Evolutionary conservation across 768 basidiomycete species (phyloP).

Genomic region (Mycena vitilis): DNA sequence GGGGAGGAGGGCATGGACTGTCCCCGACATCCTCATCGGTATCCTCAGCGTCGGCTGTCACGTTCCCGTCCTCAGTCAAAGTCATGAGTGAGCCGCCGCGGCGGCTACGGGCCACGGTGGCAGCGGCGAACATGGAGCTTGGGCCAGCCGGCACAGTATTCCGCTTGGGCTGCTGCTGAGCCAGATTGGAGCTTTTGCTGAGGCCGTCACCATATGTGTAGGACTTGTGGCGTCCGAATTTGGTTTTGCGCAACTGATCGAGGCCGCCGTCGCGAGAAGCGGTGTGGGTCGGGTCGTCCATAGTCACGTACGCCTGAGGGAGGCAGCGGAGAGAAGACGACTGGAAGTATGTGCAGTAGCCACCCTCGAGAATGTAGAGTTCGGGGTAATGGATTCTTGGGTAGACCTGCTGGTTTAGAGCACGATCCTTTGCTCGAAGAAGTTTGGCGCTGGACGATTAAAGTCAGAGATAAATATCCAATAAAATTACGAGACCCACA

Average conservation of each 20-base stretch:
- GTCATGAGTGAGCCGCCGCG: slow-evolving; percentile 68
- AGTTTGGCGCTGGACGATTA: slow-evolving; percentile 81
- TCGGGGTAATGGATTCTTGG: slow-evolving; percentile 96
- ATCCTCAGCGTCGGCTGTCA: slow-evolving; percentile 73
- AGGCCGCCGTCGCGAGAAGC: slow-evolving; percentile 86
- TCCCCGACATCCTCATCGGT: slow-evolving; percentile 85
- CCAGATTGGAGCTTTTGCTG: slow-evolving; percentile 51
- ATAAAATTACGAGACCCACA: slow-evolving; percentile 63
- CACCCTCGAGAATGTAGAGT: slow-evolving; percentile 96
- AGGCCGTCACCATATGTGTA: slow-evolving; percentile 90
- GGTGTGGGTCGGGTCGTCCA: slow-evolving; percentile 93
- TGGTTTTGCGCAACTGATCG: slow-evolving; percentile 90
- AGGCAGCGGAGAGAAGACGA: slow-evolving; percentile 76
- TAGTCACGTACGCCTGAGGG: slow-evolving; percentile 86
- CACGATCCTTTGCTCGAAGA: slow-evolving; percentile 89
- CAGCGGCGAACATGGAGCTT: slow-evolving; percentile 73
- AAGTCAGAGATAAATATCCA: slow-evolving; percentile 8
- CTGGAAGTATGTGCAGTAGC: slow-evolving; percentile 91
- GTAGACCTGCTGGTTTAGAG: slow-evolving; percentile 88
- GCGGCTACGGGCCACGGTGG: slow-evolving; percentile 73
- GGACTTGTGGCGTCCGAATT: slow-evolving; percentile 90
- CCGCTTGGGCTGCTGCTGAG: slow-evolving; percentile 65
- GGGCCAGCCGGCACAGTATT: slow-evolving; percentile 72
- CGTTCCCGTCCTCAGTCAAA: slow-evolving; percentile 75
- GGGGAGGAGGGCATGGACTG: slow-evolving; percentile 89